Evolutionary conservation across 2,329 filamentous ascomycete genomes (phyloP).

Genomic region (Microthyrium microscopicum): DNA sequence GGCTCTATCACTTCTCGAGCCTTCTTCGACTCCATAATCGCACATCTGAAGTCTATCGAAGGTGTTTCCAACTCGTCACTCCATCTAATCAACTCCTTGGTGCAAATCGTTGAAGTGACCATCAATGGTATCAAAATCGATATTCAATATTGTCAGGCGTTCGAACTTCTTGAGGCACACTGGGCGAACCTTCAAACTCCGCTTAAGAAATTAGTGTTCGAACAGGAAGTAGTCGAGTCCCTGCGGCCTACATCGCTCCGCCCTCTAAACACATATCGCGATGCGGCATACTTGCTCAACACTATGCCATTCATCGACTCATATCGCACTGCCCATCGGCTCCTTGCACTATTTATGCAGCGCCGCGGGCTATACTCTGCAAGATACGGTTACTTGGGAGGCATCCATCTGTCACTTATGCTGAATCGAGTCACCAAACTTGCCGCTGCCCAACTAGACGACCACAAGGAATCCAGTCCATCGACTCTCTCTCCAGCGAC

Average conservation of each 20-base stretch:
- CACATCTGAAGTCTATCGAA: constrained; percentile 26
- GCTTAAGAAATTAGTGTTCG: neutral
- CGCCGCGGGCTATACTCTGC: constrained; percentile 46
- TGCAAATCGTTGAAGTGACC: constrained; percentile 44
- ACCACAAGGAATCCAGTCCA: neutral
- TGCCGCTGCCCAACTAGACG: constrained; percentile 14
- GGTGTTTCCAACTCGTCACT: neutral
- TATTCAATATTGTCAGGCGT: constrained; percentile 49
- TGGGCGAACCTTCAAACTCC: neutral
- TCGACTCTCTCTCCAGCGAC: constrained; percentile 27
- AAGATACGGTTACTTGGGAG: constrained; percentile 48
- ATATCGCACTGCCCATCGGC: constrained; percentile 42
- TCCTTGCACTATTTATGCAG: constrained; percentile 46
- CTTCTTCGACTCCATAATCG: constrained; percentile 43
- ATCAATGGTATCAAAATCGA: constrained; percentile 43
- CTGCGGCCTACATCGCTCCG: constrained; percentile 39
- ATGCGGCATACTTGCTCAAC: constrained; percentile 42
- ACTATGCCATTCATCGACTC: constrained; percentile 42
- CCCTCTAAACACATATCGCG: constrained; percentile 48
- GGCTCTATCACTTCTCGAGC: constrained; percentile 42
- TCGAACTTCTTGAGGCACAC: constrained; percentile 30
- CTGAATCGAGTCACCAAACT: constrained; percentile 44
- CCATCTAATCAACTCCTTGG: constrained; percentile 4
- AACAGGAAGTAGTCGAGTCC: constrained; percentile 9
- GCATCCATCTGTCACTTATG: constrained; percentile 47